Percentiles rank a stretch among this genome's conserved stretches.
These are phyloP conservation scores for Ceratocystis cubensis DNA, from an alignment of 2,329 filamentous ascomycete genomes.

Conservation along the genomic window DNA sequence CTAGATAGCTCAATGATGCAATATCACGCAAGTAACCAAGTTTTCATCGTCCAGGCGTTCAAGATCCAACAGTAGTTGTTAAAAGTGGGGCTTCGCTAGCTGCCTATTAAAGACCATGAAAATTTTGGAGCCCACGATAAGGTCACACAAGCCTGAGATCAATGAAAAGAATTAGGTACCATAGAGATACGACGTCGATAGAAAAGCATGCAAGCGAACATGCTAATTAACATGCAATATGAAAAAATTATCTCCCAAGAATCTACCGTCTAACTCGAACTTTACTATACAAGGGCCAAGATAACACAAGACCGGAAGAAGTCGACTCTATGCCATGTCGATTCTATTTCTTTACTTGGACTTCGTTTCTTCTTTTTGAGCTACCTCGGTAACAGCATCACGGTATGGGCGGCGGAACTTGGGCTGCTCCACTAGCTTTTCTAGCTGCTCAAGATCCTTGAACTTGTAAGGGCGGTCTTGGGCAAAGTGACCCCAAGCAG, in stretches of 20 bases:
- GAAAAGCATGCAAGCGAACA: neutral
- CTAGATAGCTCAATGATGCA: too few species aligned
- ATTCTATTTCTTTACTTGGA: neutral
- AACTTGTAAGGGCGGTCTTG: constrained; percentile 20
- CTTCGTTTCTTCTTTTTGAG: neutral
- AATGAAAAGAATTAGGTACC: neutral
- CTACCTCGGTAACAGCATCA: constrained; percentile 3
- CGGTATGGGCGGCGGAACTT: constrained; percentile 20
- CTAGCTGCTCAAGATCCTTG: constrained; percentile 18
- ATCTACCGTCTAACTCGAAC: neutral
- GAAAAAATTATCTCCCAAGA: neutral
- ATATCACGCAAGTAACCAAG: neutral
- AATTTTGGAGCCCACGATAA: neutral
- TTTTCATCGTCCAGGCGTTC: neutral
- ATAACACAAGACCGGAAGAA: neutral
- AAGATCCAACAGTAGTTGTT: neutral
- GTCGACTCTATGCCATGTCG: neutral
- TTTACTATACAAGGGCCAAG: constrained; percentile 7
- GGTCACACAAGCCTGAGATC: neutral
- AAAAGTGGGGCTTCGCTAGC: constrained; percentile 7
- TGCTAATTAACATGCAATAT: neutral
- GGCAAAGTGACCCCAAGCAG: constrained; percentile 20
- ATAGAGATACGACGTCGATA: neutral
- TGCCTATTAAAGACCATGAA: neutral
- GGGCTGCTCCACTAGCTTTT: constrained; percentile 19